Evolutionary conservation across 2,329 filamentous ascomycete genomes (phyloP).

Genomic region (Hypocreales sp.): DNA sequence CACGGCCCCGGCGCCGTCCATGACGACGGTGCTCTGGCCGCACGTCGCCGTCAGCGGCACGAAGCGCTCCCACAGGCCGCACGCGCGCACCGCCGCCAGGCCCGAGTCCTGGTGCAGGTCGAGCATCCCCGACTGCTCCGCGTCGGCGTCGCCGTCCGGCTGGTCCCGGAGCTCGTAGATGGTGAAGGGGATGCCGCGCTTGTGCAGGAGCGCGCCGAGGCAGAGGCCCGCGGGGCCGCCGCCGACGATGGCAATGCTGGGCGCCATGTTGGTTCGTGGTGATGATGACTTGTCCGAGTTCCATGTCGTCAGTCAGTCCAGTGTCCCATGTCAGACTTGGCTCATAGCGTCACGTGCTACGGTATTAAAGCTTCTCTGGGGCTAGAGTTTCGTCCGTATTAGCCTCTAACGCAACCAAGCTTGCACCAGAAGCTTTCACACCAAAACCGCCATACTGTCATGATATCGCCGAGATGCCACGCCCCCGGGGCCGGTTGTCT

Average conservation of each 20-base stretch:
- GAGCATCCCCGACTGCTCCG: constrained; percentile 23
- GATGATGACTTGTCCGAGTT: no score
- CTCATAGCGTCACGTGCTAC: no score
- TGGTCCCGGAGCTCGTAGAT: constrained; percentile 18
- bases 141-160: constrained; percentile 11
- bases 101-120: constrained; percentile 32
- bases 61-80: constrained; percentile 28
- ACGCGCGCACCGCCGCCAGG: constrained; percentile 25
- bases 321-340: no score
- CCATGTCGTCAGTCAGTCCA: no score
- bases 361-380: no score
- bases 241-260: constrained; percentile 27
- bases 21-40: constrained; percentile 5
- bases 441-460: no score
- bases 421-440: no score
- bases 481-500: no score
- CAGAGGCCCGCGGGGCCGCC: constrained; percentile 30
- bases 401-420: no score
- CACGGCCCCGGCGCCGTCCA: constrained; percentile 12
- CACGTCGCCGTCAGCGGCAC: constrained; percentile 16
- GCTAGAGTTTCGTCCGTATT: no score
- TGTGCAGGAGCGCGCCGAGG: constrained; percentile 28
- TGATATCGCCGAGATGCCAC: no score
- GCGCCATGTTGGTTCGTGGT: not conserved
- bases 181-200: constrained; percentile 15